Evolutionary conservation across 805 yeast species (phyloP), one percentile per base, ranked within the genome.

Genomic region (Wickerhamomyces ciferrii): DNA sequence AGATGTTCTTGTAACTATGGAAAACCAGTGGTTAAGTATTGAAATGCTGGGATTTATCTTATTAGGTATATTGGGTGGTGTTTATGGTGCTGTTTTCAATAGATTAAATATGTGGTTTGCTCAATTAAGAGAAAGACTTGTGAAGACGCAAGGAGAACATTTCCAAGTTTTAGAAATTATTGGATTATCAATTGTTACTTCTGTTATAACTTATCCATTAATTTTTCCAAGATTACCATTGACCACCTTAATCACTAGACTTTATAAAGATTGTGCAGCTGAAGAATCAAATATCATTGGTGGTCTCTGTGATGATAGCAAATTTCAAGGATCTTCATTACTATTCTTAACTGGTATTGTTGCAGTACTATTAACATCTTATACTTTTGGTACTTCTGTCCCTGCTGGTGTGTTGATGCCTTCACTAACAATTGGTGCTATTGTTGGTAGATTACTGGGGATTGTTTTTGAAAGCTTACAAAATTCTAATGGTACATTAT

Each of bases 21-120:
- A 77, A 43, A 81, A 83, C 43, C 83, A 83, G 56, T 89, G 96
- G 94, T 71, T 86, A 19, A 67, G 75, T 42, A 61, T 84, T 59
- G 96, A 88, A 56, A 63, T 84, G 3, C 52, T 84, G 7, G 94
- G 95, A 1, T 89, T 87, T 57, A 66, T 84, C n/a, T 32, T 81
- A 1, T 65, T 88, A 18, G 96, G 96, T 0, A 62, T 79, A 0
- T 43, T 79, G 8, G 92, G 96, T 39, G 96, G 94, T 0, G 43
- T 76, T 8, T 75, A 76, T 56, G 94, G 95, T 5, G 70, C 75
- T 19, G 51, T 66, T 10, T 78, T 81, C 59, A 78, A 73, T 44
- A 67, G 56, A 36, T 52, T 81, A 11, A 81, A 83, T 58, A 52
- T 75, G 23, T 54, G 51, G 23, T 69, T 76, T 54, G 76, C 79